Conservation (phyloP, 345 rosid genomes). For the Anacardium occidentale region DNA sequence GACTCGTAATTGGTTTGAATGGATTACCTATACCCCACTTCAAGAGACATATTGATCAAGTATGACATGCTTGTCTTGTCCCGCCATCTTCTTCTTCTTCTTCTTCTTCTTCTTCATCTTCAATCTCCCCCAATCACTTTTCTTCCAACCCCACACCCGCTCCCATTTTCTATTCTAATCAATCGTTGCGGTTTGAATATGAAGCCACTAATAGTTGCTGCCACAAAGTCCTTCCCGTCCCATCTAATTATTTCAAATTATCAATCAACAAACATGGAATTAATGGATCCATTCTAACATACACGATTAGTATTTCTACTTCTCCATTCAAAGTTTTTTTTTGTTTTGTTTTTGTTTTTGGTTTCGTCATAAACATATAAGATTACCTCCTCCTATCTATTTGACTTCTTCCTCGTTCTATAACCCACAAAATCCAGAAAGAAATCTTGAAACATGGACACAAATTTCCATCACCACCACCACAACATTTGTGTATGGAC, state of each 20-base stretch:
- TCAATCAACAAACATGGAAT: too few relatives aligned
- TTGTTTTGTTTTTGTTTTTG: too few relatives aligned
- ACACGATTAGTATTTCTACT: too few relatives aligned
- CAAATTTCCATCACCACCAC: conserved; percentile 2
- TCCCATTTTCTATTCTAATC: background rate
- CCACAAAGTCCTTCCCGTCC: background rate
- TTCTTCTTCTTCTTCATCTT: too few relatives aligned
- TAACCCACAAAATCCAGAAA: conserved; percentile 18
- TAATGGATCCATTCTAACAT: too few relatives aligned
- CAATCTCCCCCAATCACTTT: too few relatives aligned
- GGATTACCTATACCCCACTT: conserved; percentile 12
- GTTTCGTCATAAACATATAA: too few relatives aligned
- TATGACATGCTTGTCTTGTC: conserved; percentile 2
- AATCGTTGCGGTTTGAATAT: conserved; percentile 6
- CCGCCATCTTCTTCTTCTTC: too few relatives aligned
- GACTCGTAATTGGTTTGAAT: background rate
- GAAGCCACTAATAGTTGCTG: conserved; percentile 12
- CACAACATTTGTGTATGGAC: conserved; percentile 7
- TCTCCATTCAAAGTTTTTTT: too few relatives aligned
- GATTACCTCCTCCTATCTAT: background rate
- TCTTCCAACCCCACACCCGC: background rate
- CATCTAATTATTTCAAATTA: background rate
- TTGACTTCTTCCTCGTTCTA: conserved; percentile 3
- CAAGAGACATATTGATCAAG: conserved; percentile 11
- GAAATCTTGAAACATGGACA: background rate